phyloP scores from a whole-genome alignment of 768 basidiomycete genomes.

The Mycena crocata region DNA sequence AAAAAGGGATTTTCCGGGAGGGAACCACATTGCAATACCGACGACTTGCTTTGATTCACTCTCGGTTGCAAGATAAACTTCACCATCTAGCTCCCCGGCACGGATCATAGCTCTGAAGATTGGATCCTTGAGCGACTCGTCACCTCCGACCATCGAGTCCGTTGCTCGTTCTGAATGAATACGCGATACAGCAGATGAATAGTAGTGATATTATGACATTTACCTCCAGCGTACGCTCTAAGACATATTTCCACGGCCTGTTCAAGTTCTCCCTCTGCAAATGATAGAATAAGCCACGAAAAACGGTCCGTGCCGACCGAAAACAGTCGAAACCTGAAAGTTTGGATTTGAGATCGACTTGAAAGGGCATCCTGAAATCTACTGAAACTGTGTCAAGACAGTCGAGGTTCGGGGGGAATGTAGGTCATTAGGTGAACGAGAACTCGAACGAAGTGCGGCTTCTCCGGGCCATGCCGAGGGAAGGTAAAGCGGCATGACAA shows the following conservation, averaged over 20 bases:
- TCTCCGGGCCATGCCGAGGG: too few relatives aligned
- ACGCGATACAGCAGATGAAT: background rate
- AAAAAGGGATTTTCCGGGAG: conserved; percentile 46
- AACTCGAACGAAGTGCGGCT: too few relatives aligned
- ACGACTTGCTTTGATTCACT: conserved; percentile 34
- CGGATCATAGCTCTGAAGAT: conserved; percentile 40
- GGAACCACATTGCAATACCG: conserved; percentile 47
- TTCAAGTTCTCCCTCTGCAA: conserved; percentile 20
- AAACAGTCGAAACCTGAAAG: conserved; percentile 1
- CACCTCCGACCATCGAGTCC: conserved; percentile 41
- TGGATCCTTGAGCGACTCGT: conserved; percentile 37
- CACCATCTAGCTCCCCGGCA: conserved; percentile 40
- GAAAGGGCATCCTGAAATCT: conserved; percentile 18
- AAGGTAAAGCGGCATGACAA: too few relatives aligned
- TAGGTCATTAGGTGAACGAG: too few relatives aligned
- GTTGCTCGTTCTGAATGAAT: conserved; percentile 38
- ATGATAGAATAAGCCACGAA: background rate
- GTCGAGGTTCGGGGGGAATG: too few relatives aligned
- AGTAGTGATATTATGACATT: background rate
- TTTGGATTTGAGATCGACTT: conserved; percentile 6
- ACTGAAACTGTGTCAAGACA: too few relatives aligned
- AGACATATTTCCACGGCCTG: conserved; percentile 24
- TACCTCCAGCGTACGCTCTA: conserved; percentile 24
- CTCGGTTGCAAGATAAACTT: conserved; percentile 44
- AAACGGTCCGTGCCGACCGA: background rate